A percentile compares a stretch with the other conserved stretches of the same genome.
phyloP scores from a whole-genome alignment of 441 rosid species.

The Breynia disticha region DNA sequence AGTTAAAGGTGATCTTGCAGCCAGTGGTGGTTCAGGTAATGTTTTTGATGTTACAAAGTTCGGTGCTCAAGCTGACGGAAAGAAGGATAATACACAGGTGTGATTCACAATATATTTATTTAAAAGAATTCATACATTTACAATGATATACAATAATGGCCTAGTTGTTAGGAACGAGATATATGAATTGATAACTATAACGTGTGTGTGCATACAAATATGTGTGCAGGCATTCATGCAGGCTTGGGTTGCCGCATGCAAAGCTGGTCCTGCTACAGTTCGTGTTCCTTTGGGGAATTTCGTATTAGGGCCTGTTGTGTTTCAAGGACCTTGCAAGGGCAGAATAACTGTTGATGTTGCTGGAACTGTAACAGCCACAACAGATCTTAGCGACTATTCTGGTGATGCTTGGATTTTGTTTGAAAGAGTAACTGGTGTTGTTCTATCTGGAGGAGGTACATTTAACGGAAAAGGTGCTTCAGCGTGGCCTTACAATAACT shows the following conservation, averaged over 20 bases:
- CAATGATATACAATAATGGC: too few species aligned
- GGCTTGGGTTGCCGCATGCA: constrained; percentile 23
- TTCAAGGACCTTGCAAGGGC: constrained; percentile 34
- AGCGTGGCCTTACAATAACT: constrained; percentile 26
- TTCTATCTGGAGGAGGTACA: constrained; percentile 29
- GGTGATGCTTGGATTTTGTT: constrained; percentile 24
- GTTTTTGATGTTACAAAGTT: constrained; percentile 17
- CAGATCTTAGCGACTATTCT: constrained; percentile 15
- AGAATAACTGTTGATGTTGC: constrained; percentile 18
- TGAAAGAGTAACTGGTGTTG: constrained; percentile 19
- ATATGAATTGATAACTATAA: too few species aligned
- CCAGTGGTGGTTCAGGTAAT: not conserved
- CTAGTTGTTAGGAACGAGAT: too few species aligned
- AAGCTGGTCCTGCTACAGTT: constrained; percentile 18
- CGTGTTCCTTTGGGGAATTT: constrained; percentile 27
- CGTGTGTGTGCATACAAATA: not conserved
- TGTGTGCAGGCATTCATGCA: constrained; percentile 24
- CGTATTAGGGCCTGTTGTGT: constrained; percentile 12
- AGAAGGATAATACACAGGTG: constrained; percentile 15
- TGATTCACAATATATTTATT: not conserved
- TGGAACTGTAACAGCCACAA: constrained; percentile 22
- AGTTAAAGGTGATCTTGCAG: not conserved
- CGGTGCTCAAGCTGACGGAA: constrained; percentile 22
- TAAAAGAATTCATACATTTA: too few species aligned
- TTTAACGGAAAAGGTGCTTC: constrained; percentile 35